Evolutionary conservation across 1,139 yeast genomes (phyloP).

Genomic region (Hemisphaericaspora xylofermentans): DNA sequence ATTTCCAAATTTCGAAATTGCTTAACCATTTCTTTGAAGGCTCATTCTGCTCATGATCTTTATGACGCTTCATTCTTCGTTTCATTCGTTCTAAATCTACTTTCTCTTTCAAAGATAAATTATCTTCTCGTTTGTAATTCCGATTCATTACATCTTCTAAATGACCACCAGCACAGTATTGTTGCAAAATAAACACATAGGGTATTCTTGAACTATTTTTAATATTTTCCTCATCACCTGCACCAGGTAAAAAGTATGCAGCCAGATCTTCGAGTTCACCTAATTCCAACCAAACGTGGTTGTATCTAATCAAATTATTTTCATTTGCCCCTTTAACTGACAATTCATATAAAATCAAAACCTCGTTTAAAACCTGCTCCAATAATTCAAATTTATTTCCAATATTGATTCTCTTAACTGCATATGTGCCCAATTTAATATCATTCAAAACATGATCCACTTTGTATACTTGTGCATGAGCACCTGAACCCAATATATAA

Average conservation of each 20-base stretch:
- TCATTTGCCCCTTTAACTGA: constrained; percentile 41
- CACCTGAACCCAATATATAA: constrained; percentile 66
- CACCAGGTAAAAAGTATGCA: constrained; percentile 25
- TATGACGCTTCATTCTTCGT: constrained; percentile 18
- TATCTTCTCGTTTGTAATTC: constrained; percentile 25
- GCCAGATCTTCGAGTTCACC: constrained; percentile 54
- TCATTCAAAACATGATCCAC: constrained; percentile 79
- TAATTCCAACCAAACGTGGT: constrained; percentile 89
- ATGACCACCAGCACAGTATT: constrained; percentile 87
- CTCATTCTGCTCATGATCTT: constrained; percentile 16
- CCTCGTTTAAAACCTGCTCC: constrained; percentile 73
- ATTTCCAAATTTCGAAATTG: constrained; percentile 51
- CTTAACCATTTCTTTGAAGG: constrained; percentile 25
- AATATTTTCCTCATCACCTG: neutral
- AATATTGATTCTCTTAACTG: constrained; percentile 79
- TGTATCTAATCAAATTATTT: constrained; percentile 73
- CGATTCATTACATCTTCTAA: constrained; percentile 62
- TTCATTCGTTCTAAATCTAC: constrained; percentile 24
- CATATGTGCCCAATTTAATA: constrained; percentile 72
- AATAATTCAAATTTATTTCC: constrained; percentile 72
- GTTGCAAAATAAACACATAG: constrained; percentile 80
- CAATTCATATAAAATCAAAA: constrained; percentile 56
- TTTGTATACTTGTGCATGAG: constrained; percentile 79
- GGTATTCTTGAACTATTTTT: constrained; percentile 35
- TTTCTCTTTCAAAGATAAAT: constrained; percentile 28